Conservation (phyloP, 1,284 basidiomycete genomes). For the Rhizoctonia solani region DNA sequence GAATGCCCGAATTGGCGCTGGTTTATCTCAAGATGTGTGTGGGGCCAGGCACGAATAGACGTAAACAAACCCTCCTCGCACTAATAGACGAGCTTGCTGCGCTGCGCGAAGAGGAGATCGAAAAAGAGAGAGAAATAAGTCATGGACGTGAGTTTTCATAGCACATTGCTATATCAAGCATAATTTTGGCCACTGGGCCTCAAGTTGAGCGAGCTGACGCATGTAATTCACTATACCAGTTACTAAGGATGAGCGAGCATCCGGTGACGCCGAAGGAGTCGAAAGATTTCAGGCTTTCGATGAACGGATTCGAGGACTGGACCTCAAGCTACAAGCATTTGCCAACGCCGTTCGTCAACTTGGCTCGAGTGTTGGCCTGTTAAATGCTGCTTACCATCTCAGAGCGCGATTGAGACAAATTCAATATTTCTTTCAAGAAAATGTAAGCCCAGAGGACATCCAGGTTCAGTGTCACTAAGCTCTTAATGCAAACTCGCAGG, state of each 20-base stretch:
- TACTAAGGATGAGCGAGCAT: neutral
- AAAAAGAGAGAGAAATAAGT: constrained; percentile 43
- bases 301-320: constrained; percentile 7
- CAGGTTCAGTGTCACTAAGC: neutral
- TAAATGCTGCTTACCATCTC: constrained; percentile 37
- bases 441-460: constrained; percentile 21
- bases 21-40: no score
- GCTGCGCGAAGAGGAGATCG: constrained; percentile 48
- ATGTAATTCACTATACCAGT: neutral
- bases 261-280: neutral
- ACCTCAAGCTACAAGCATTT: constrained; percentile 38
- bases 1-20: neutral
- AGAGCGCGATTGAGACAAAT: constrained; percentile 35
- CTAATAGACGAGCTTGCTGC: constrained; percentile 60
- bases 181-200: no score
- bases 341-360: constrained; percentile 38
- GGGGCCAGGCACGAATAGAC: constrained; percentile 42
- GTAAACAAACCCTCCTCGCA: constrained; percentile 66
- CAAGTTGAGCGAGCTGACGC: neutral
- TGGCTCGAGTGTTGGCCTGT: constrained; percentile 36
- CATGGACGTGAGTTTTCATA: constrained; percentile 24
- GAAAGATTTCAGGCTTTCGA: constrained; percentile 20
- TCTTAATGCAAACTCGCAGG: neutral
- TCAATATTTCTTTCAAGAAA: constrained; percentile 39
- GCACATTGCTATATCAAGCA: neutral